These are phyloP conservation scores for Eutypa lata DNA, from an alignment of 2,329 filamentous ascomycete genomes.

Conservation along the genomic window DNA sequence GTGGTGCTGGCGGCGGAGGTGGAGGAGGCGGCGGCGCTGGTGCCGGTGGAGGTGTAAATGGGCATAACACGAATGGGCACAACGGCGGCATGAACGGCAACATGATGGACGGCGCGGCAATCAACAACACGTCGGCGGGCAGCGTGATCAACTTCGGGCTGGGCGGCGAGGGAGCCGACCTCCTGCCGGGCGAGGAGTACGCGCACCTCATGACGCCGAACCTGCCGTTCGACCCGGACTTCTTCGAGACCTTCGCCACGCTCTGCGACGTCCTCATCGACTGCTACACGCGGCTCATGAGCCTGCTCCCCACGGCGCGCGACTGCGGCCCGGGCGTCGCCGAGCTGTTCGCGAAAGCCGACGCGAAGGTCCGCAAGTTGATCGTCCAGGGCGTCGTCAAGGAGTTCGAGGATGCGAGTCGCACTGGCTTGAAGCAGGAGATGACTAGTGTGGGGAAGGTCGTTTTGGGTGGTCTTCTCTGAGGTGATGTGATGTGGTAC, in stretches of 20 bases:
- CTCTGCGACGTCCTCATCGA: constrained; percentile 95
- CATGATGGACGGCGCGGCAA: constrained; percentile 27
- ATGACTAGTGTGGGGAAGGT: constrained; percentile 83
- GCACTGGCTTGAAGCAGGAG: constrained; percentile 73
- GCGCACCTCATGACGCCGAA: constrained; percentile 84
- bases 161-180: constrained; percentile 59
- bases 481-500: constrained; percentile 15
- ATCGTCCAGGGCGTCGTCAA: constrained; percentile 82
- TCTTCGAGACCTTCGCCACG: constrained; percentile 93
- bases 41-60: too few species aligned
- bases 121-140: constrained; percentile 30
- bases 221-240: constrained; percentile 93
- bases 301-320: constrained; percentile 70
- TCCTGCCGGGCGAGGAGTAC: constrained; percentile 83
- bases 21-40: constrained; percentile 8
- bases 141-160: constrained; percentile 51
- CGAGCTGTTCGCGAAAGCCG: constrained; percentile 87
- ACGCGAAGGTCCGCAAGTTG: constrained; percentile 81
- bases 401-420: constrained; percentile 88
- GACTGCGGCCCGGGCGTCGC: constrained; percentile 68
- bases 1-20: constrained; percentile 10
- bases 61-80: neutral
- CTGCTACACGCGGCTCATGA: constrained; percentile 76
- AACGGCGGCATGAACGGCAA: constrained; percentile 4
- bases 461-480: constrained; percentile 82